Base-by-base conservation (phyloP, 1,139 yeast species). In the Pichia sorboxylosa region DNA sequence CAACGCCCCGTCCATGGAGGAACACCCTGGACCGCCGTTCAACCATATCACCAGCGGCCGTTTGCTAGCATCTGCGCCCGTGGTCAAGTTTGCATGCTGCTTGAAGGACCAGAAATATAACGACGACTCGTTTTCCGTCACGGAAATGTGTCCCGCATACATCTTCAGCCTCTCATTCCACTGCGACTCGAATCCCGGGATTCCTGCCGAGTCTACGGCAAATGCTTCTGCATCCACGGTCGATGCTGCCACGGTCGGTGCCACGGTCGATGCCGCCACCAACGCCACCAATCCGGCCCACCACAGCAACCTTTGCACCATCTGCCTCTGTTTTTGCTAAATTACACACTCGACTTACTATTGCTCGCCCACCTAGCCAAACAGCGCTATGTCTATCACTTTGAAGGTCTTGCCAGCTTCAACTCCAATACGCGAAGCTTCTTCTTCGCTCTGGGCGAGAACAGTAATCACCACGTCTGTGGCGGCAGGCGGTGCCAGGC, bases 21-120 rank as follows among this genome's bases (percentile, higher is more conserved):
- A 84, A 54, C 99, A 90, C 0, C 99, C 99, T 0, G 94, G 94
- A 0, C 94, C 94, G 27, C 99, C 99, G 54, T 92, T 90, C 20
- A 90, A 65, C 98, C 98, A 90, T 38, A 85, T 65, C 6, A 77
- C 63, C 14, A 82, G 61, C 21, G 48, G 49, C 9, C 10, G 6
- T 16, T 22, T 10, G 4, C 15, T 13, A 8, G 7, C 10, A 13
- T 21, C 11, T n/a, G n/a, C n/a, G n/a, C n/a, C n/a, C n/a, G n/a
- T n/a, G n/a, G n/a, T n/a, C n/a, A n/a, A n/a, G 21, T 18, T 13
- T 20, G 28, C 28, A 17, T 16, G n/a, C 6, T 7, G 8, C 6
- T 35, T 29, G 46, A 70, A 78, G 48, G 68, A 72, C 96, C 96
- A 85, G 54, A 85, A 90, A 54, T 81, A 90, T 51, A 83, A 68